A percentile compares a stretch with the other conserved stretches of the same genome.
Conservation (phyloP, 192 early-diverging fungal species). For the Rhizophlyctis rosea region DNA sequence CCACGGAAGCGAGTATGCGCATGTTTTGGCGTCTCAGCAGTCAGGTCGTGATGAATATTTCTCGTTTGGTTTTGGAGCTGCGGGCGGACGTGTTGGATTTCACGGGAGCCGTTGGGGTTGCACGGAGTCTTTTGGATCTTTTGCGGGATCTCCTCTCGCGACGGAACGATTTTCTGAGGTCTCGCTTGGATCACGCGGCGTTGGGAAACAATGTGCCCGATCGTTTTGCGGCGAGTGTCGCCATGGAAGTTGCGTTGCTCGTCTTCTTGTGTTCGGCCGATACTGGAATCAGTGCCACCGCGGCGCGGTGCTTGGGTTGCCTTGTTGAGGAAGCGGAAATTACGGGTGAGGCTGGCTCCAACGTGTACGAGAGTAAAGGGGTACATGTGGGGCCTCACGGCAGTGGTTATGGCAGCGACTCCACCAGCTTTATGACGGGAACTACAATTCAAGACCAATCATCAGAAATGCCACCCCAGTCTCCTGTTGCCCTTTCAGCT, state of each 20-base stretch:
- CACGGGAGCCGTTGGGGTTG: slow-evolving; percentile 6
- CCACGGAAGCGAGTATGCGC: slow-evolving; percentile 63
- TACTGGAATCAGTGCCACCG: slow-evolving; percentile 52
- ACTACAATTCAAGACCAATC: slow-evolving; percentile 33
- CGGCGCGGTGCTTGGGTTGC: slow-evolving; percentile 64
- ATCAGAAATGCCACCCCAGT: slow-evolving; percentile 32
- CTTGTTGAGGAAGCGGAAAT: slow-evolving; percentile 70
- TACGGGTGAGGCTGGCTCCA: slow-evolving; percentile 48
- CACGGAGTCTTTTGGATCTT: slow-evolving; percentile 28
- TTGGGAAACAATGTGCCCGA: slow-evolving; percentile 44
- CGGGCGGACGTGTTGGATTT: slow-evolving; percentile 17
- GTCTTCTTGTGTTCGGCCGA: slow-evolving; percentile 75
- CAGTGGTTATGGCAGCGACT: slow-evolving; percentile 2
- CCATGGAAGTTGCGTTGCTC: slow-evolving; percentile 71
- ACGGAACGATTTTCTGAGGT: slow-evolving; percentile 37
- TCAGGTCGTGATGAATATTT: slow-evolving; percentile 56
- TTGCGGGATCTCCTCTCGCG: slow-evolving; percentile 23
- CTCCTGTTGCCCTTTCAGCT: neutral
- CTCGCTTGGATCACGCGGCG: neutral
- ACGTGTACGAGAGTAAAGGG: slow-evolving; percentile 8
- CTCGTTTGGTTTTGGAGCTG: slow-evolving; percentile 74
- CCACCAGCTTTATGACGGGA: slow-evolving; percentile 2
- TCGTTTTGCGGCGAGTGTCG: slow-evolving; percentile 63
- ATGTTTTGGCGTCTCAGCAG: slow-evolving; percentile 73
- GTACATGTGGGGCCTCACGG: too few species aligned